Percentiles rank a stretch among this genome's conserved stretches.
Conservation (phyloP, 345 rosid genomes). For the Cardamine resedifolia region DNA sequence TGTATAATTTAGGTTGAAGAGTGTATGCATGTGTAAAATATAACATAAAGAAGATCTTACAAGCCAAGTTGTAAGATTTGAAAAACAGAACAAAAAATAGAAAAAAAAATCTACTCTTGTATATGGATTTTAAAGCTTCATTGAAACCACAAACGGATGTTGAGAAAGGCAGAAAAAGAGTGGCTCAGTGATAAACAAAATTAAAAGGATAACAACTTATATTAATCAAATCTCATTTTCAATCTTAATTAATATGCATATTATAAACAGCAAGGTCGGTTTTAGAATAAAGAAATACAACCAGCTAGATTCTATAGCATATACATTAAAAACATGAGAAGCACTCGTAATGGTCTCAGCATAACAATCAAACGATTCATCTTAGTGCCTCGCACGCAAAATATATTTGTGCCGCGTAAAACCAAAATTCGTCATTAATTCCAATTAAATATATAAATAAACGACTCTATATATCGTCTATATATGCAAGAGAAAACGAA, state of each 20-base stretch:
- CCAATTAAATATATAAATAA: neutral
- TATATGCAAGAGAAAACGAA: neutral
- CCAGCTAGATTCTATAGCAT: constrained; percentile 22
- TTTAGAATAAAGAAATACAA: neutral
- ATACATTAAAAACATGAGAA: constrained; percentile 33
- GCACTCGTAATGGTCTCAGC: constrained; percentile 22
- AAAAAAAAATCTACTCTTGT: neutral
- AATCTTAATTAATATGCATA: neutral
- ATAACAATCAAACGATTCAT: constrained; percentile 15
- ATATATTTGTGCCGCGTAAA: constrained; percentile 26
- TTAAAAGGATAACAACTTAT: neutral
- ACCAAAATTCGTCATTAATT: neutral
- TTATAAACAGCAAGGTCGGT: neutral
- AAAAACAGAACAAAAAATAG: neutral
- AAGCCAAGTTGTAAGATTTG: neutral
- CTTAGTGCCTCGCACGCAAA: constrained; percentile 39
- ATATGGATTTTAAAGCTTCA: neutral
- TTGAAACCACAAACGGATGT: neutral
- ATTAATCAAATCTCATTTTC: neutral
- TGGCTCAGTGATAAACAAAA: neutral
- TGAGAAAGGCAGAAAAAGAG: neutral
- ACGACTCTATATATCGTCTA: constrained; percentile 2
- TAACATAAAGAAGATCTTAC: neutral
- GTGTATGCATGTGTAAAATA: neutral
- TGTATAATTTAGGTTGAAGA: neutral